Conservation (phyloP, 148 eudicot species). For the Rhododendron ovatum region DNA sequence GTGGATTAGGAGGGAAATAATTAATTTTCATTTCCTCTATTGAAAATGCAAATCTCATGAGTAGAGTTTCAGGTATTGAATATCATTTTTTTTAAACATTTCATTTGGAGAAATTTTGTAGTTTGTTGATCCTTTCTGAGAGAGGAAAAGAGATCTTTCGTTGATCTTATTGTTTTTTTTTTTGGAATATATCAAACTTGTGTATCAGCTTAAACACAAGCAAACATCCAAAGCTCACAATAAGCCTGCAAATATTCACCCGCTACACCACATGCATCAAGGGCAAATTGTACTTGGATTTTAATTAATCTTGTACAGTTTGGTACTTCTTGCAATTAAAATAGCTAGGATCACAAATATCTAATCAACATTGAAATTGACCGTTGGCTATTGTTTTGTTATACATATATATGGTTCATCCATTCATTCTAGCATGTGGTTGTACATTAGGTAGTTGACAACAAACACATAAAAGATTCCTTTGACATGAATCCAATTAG, state of each 20-base stretch:
- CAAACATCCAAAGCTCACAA: background rate
- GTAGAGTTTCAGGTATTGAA: background rate
- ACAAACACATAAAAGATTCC: too few relatives aligned
- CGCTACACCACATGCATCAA: background rate
- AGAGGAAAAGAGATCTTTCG: background rate
- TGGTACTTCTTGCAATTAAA: too few relatives aligned
- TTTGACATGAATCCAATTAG: too few relatives aligned
- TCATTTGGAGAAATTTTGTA: background rate
- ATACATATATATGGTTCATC: too few relatives aligned
- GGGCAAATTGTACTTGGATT: background rate
- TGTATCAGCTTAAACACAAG: background rate
- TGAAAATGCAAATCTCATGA: background rate
- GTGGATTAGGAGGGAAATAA: background rate
- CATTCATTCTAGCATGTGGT: too few relatives aligned
- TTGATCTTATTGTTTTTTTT: background rate
- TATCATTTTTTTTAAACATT: background rate
- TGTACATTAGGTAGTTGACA: too few relatives aligned
- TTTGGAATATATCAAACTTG: background rate
- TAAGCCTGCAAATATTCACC: background rate
- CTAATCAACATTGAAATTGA: too few relatives aligned
- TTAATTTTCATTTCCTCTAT: background rate
- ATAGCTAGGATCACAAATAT: too few relatives aligned
- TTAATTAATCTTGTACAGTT: background rate
- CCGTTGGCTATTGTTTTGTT: too few relatives aligned
- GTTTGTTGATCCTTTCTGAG: background rate